Percentiles rank a stretch among this genome's conserved stretches.
phyloP scores from a whole-genome alignment of 192 early-diverging fungal genomes.

The Coemansia asiatica region DNA sequence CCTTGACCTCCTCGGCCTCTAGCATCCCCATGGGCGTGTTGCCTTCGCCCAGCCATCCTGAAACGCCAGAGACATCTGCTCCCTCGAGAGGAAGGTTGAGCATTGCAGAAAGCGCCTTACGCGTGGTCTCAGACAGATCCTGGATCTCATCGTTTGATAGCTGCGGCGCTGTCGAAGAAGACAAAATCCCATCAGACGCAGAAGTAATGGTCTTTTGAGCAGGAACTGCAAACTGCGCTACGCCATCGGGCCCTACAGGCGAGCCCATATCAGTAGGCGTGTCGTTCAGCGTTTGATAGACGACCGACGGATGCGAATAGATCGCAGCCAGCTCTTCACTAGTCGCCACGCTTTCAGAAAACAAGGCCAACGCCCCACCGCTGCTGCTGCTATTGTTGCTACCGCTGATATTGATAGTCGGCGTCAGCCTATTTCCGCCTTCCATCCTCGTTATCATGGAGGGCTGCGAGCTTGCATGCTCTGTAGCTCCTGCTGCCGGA shows the following conservation, averaged over 20 bases:
- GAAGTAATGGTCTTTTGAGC: neutral
- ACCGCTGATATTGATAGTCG: conserved; percentile 5
- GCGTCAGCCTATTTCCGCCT: neutral
- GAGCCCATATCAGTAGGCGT: conserved; percentile 28
- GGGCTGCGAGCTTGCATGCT: neutral
- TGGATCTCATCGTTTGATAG: conserved; percentile 41
- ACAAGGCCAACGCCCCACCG: neutral
- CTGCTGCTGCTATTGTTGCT: conserved; percentile 12
- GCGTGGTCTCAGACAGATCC: conserved; percentile 40
- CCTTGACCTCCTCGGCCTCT: conserved; percentile 35
- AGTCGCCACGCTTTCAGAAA: conserved; percentile 11
- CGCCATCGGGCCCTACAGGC: conserved; percentile 16
- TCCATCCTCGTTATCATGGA: neutral
- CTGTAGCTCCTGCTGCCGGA: neutral
- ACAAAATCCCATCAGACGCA: neutral
- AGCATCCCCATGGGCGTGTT: conserved; percentile 50
- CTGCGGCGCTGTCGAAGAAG: neutral
- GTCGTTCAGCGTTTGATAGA: conserved; percentile 40
- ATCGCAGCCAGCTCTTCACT: conserved; percentile 39
- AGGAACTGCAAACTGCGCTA: conserved; percentile 24
- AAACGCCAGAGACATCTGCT: conserved; percentile 43
- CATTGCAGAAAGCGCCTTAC: conserved; percentile 37
- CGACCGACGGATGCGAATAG: conserved; percentile 40
- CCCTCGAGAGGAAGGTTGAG: conserved; percentile 49
- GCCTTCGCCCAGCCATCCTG: conserved; percentile 49